phyloP scores from a whole-genome alignment of 192 early-diverging fungal genomes.

The Gamsiella multidivaricata region DNA sequence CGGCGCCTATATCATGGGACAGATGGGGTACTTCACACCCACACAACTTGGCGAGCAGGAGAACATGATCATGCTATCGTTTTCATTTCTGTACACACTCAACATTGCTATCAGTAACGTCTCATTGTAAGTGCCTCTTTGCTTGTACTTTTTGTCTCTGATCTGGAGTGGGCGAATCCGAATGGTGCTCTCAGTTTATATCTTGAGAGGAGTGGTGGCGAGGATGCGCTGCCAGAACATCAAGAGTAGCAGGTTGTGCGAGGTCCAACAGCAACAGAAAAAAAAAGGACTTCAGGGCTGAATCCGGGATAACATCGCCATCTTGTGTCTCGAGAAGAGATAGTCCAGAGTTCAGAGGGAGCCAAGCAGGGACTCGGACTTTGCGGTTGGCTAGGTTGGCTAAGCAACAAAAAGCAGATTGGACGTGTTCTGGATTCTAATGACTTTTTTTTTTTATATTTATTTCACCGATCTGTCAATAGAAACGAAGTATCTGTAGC shows the following conservation, averaged over 20 bases:
- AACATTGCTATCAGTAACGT: constrained; percentile 93
- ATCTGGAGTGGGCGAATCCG: background rate
- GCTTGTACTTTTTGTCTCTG: background rate
- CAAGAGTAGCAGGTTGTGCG: too few relatives aligned
- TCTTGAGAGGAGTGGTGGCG: too few relatives aligned
- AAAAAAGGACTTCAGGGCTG: too few relatives aligned
- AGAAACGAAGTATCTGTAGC: constrained; percentile 50
- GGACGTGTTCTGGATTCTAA: too few relatives aligned
- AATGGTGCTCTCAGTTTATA: background rate
- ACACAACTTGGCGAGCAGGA: constrained; percentile 64
- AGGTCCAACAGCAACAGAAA: too few relatives aligned
- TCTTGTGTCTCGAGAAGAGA: too few relatives aligned
- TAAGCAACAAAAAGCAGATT: too few relatives aligned
- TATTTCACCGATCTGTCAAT: background rate
- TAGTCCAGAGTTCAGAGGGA: too few relatives aligned
- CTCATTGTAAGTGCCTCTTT: constrained; percentile 69
- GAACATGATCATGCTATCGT: constrained; percentile 74
- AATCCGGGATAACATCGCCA: too few relatives aligned
- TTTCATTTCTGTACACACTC: constrained; percentile 88
- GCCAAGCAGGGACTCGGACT: too few relatives aligned
- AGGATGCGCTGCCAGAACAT: too few relatives aligned
- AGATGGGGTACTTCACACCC: constrained; percentile 65
- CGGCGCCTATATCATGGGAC: constrained; percentile 68
- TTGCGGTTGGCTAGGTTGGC: too few relatives aligned
- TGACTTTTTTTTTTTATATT: background rate